phyloP scores from a whole-genome alignment of 768 basidiomycete species.

The Dioszegia aurantiaca region DNA sequence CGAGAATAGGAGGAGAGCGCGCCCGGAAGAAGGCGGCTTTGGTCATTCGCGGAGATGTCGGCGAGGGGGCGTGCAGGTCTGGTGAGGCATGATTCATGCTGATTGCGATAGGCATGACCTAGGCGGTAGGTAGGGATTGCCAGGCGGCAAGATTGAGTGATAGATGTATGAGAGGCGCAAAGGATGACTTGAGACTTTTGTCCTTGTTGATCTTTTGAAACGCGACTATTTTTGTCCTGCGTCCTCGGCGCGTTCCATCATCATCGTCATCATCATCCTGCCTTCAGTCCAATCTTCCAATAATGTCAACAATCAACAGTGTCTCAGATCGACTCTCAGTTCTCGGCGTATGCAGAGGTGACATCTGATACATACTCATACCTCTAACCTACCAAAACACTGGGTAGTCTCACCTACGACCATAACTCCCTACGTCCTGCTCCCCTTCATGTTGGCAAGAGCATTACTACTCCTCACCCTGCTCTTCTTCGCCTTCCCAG shows the following conservation, averaged over 20 bases:
- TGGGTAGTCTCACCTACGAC: not conserved
- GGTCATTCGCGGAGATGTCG: slow-evolving; percentile 42
- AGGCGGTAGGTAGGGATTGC: not conserved
- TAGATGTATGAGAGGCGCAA: not conserved
- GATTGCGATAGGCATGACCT: slow-evolving; percentile 22
- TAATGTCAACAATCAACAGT: not conserved
- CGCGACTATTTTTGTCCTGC: not conserved
- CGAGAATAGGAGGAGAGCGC: slow-evolving; percentile 39
- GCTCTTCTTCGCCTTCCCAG: slow-evolving; percentile 51
- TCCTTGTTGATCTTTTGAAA: not conserved
- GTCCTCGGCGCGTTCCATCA: too few species aligned
- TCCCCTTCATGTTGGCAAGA: slow-evolving; percentile 50
- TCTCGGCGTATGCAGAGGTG: not conserved
- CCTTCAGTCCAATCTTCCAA: too few species aligned
- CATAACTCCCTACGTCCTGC: slow-evolving; percentile 29
- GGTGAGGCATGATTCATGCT: slow-evolving; percentile 14
- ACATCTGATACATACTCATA: not conserved
- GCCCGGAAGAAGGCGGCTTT: slow-evolving; percentile 51
- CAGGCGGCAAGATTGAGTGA: not conserved
- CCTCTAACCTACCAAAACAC: too few species aligned
- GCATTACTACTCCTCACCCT: slow-evolving; percentile 48
- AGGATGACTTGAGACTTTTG: too few species aligned
- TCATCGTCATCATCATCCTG: too few species aligned
- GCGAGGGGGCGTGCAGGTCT: slow-evolving; percentile 19
- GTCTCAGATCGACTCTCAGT: not conserved